Evolutionary conservation across 2,329 filamentous ascomycete genomes (phyloP), one percentile per base, ranked within the genome.

Genomic region (Knufia fluminis): DNA sequence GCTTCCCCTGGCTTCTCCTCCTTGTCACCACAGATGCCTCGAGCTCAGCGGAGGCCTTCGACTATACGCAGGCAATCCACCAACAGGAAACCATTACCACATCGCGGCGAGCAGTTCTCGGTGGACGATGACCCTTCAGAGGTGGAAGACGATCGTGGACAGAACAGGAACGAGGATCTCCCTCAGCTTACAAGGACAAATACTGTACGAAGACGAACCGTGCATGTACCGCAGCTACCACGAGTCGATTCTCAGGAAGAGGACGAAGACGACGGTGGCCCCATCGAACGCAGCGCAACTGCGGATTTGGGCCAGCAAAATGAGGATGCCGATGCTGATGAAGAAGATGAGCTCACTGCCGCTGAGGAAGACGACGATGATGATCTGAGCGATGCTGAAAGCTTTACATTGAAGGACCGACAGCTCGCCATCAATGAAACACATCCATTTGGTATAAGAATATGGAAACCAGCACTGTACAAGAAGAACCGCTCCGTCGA

Each of bases 341-440:
- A 60, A 4, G 68, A 70, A 55, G 65, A 68, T 31, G 76, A 76
- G 14, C 74, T 74, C 12, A 71, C 71, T 17, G 68, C 71, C 9
- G 77, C 78, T 41, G 78, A 77, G 36, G 80, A 84, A 8, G 85
- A 85, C 17, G 83, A 86, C 26, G 81, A 71, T 51, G 81, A 85
- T 51, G 81, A 85, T 52, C 62, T 90, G 46, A 96, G 91, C 66
- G 92, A 97, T 60, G 86, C 92, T 1, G 92, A 96, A 69, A 97
- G 91, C 71, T 98, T 98, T 65, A 98, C 92, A 0, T 77, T 98
- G 60, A 95, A 94, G 66, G 92, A 98, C 66, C 82, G 92, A 49
- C 92, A 98, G 68, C 83, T 95, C 65, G 92, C 92, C 57, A 98
- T 98, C 74, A 98, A 98, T 69, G 85, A 95, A 66, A 98, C 92